Base-by-base conservation (phyloP, 371 early-diverging fungal genomes). In the Phascolomyces articulosus region DNA sequence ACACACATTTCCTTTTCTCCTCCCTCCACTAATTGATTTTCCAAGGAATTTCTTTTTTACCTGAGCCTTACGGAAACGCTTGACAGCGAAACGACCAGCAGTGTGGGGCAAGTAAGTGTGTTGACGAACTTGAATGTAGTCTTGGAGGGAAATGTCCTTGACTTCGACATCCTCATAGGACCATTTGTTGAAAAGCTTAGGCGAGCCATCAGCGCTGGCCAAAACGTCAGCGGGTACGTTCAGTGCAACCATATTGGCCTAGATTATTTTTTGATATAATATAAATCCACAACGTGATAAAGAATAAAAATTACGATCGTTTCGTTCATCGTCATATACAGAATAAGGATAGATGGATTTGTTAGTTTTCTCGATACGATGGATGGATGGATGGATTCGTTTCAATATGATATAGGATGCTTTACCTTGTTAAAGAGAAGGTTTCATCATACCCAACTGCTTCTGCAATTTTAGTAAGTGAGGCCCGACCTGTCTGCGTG, bases 91-190 rank as follows among this genome's bases (percentile, higher is more conserved):
- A 79, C 99, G 95, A 71, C 98, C 98, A 70, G 97, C 98, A 71
- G 98, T 96, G 94, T 98, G 99, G 73, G 98, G 97, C 73, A 97
- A 85, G 90, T 96, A 98, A 67, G 96, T 95, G 68, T 93, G 96
- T 84, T 92, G 89, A 71, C 90, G 89, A 85, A 98, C 85, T 81
- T 94, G 92, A 73, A 98, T 83, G 92, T 98, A 98, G 85, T 98
- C 98, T 78, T 86, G 86, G 74, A 95, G 89, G 68, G 93, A 93
- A 69, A 96, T 93, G 80, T 98, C 97, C 89, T 96, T 96, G 82
- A 95, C 89, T 83, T 95, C 95, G 73, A 97, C 92, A 78, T 94
- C 96, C 66, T 96, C 96, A 82, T 91, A 97, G 77, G 91, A 87
- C 96, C 96, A 96, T 87, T 95, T 95, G 90, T 94, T 92, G 90